Conservation (phyloP, 1,284 basidiomycete species). For the Fomitiporia mediterranea region DNA sequence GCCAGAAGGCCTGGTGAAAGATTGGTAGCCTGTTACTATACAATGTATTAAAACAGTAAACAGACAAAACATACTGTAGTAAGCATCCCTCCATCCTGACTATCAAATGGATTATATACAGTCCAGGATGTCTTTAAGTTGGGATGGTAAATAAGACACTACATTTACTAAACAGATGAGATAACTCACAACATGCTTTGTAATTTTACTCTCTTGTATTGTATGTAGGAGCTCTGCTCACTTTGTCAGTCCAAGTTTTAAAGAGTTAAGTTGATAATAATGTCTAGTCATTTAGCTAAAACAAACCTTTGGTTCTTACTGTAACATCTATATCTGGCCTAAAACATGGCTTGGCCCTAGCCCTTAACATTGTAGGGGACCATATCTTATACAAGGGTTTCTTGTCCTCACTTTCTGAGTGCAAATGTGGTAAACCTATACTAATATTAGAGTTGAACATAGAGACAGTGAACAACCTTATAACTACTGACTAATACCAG, state of each 20-base stretch:
- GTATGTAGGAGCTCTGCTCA: not conserved
- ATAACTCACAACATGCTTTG: conserved; percentile 16
- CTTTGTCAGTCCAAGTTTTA: not conserved
- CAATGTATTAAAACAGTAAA: no score
- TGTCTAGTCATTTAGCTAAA: conserved; percentile 6
- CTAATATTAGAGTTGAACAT: no score
- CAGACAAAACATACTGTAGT: conserved; percentile 10
- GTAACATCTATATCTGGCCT: no score
- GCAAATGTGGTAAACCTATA: conserved; percentile 8
- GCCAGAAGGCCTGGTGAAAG: conserved; percentile 12
- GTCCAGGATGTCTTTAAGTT: conserved; percentile 16
- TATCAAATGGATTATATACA: conserved; percentile 12
- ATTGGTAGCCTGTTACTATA: not conserved
- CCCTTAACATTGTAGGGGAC: conserved; percentile 5
- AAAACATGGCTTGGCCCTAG: not conserved
- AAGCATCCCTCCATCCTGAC: conserved; percentile 8
- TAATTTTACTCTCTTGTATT: not conserved
- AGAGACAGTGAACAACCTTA: not conserved
- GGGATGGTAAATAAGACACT: no score
- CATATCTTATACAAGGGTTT: conserved; percentile 1
- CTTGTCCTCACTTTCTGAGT: not conserved
- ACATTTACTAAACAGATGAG: not conserved
- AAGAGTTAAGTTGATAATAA: not conserved
- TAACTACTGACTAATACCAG: conserved; percentile 14
- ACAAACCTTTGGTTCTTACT: not conserved